Percentiles rank a stretch among this genome's conserved stretches.
These are phyloP conservation scores for Withania somnifera DNA, from an alignment of 305 asterid genomes.

Conservation along the genomic window DNA sequence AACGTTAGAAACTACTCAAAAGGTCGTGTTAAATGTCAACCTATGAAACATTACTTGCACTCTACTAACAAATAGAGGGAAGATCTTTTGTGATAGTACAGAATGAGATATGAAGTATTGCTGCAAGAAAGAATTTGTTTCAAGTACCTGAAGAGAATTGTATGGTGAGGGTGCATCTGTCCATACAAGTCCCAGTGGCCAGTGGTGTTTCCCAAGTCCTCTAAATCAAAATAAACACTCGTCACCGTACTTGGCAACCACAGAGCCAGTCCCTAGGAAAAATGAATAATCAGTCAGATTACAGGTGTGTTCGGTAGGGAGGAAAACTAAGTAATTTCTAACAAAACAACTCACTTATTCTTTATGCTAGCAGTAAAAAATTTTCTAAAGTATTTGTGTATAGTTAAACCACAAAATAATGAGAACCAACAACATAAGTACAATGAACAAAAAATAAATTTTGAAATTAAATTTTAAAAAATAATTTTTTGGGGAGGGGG, in stretches of 20 bases:
- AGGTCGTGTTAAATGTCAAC: not conserved
- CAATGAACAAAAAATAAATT: no score
- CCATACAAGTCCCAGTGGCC: constrained; percentile 93
- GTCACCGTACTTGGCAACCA: constrained; percentile 94
- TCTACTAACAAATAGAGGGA: not conserved
- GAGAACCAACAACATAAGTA: no score
- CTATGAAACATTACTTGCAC: not conserved
- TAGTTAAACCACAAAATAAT: no score
- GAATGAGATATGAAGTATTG: not conserved
- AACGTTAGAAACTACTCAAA: not conserved
- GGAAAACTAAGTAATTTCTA: no score
- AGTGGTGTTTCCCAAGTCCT: constrained; percentile 87
- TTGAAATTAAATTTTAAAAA: no score
- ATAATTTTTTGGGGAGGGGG: no score
- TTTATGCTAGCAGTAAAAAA: no score
- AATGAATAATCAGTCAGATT: not conserved
- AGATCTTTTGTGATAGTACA: not conserved
- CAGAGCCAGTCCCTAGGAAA: constrained; percentile 43
- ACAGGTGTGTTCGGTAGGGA: no score
- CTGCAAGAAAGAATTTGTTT: not conserved
- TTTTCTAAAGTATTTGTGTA: no score
- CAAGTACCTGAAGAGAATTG: constrained; percentile 54
- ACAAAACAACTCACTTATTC: no score
- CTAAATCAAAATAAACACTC: constrained; percentile 94
- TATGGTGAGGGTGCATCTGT: constrained; percentile 70